Conservation (phyloP, 2,329 filamentous ascomycete genomes). For the Botrytis galanthina region DNA sequence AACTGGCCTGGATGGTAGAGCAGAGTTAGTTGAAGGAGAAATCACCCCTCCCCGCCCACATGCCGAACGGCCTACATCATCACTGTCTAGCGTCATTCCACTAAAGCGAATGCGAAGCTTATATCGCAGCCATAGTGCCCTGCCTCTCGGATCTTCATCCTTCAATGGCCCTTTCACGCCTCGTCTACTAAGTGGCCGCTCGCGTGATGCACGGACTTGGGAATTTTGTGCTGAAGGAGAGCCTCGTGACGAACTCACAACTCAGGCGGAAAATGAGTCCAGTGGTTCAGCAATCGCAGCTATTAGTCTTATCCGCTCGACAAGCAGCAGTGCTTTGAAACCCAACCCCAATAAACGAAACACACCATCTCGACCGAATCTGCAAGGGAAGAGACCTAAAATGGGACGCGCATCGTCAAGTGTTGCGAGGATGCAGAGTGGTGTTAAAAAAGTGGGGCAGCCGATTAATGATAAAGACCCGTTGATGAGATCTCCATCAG, state of each 20-base stretch:
- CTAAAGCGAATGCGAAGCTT: conserved; percentile 49
- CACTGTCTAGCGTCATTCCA: conserved; percentile 42
- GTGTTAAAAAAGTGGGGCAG: conserved; percentile 33
- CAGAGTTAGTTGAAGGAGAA: conserved; percentile 72
- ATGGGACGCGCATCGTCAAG: conserved; percentile 61
- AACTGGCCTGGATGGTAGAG: conserved; percentile 84
- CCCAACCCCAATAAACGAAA: conserved; percentile 66
- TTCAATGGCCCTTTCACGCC: conserved; percentile 43
- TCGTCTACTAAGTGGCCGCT: conserved; percentile 65
- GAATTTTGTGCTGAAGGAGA: conserved; percentile 86
- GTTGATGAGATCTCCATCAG: conserved; percentile 50
- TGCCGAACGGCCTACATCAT: conserved; percentile 48
- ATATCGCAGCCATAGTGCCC: conserved; percentile 69
- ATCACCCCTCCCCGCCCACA: conserved; percentile 62
- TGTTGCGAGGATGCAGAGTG: conserved; percentile 57
- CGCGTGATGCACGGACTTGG: conserved; percentile 85
- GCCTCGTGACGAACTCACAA: conserved; percentile 71
- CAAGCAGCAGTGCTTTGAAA: conserved; percentile 53
- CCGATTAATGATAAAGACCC: conserved; percentile 38
- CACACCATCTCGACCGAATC: conserved; percentile 42
- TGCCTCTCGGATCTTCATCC: conserved; percentile 53
- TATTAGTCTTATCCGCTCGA: conserved; percentile 76
- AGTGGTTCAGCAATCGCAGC: conserved; percentile 77
- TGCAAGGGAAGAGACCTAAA: conserved; percentile 57
- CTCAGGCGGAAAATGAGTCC: conserved; percentile 76